These are phyloP conservation scores for Candolleomyces eurysporus DNA, from an alignment of 768 basidiomycete species.

Conservation along the genomic window DNA sequence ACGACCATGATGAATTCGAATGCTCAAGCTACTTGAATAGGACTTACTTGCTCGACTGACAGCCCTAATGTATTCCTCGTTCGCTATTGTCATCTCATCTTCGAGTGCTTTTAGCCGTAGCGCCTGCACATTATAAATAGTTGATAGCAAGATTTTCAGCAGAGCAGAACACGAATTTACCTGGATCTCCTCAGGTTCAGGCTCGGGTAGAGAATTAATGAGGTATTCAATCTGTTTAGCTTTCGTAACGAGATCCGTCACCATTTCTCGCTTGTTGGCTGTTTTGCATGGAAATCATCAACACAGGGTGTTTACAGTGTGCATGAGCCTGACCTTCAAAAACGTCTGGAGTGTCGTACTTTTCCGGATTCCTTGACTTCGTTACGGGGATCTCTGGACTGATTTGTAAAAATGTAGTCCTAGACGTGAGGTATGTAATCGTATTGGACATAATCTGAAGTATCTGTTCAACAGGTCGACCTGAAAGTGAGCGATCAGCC, in stretches of 20 bases:
- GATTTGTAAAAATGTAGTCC: conserved; percentile 76
- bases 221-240: conserved; percentile 88
- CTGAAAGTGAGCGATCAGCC: neutral
- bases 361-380: conserved; percentile 69
- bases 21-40: neutral
- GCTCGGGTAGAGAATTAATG: conserved; percentile 74
- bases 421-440: conserved; percentile 75
- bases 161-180: conserved; percentile 28
- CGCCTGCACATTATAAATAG: conserved; percentile 42
- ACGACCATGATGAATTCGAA: neutral
- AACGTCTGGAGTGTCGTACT: conserved; percentile 67
- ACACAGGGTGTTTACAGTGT: neutral
- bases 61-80: conserved; percentile 72
- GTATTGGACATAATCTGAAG: conserved; percentile 86
- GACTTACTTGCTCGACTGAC: conserved; percentile 75
- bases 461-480: conserved; percentile 44
- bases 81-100: conserved; percentile 66
- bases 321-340: conserved; percentile 62
- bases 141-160: neutral
- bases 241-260: conserved; percentile 77
- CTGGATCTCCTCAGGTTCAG: conserved; percentile 77
- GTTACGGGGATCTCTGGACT: conserved; percentile 81
- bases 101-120: conserved; percentile 66
- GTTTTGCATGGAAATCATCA: neutral
- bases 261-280: conserved; percentile 86